Conservation (phyloP, 148 eudicot species). For the Tetragonia tetragonoides region DNA sequence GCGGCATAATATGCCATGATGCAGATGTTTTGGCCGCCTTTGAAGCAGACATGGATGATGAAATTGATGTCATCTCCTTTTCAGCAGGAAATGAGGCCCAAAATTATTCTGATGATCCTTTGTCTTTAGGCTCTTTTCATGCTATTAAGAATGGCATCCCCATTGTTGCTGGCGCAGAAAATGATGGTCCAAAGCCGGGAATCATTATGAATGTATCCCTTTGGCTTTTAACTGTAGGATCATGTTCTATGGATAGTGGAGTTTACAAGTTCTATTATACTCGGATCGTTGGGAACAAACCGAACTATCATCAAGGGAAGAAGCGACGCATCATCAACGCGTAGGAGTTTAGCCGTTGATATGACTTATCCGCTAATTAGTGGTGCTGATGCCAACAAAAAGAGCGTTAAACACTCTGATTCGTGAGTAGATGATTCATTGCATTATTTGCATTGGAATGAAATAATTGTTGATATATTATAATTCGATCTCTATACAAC, state of each 20-base stretch:
- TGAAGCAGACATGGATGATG: slow-evolving; percentile 21
- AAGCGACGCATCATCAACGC: too few species aligned
- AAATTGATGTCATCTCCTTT: slow-evolving; percentile 11
- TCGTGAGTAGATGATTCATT: not conserved
- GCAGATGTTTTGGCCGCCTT: slow-evolving; percentile 19
- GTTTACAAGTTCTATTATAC: slow-evolving; percentile 3
- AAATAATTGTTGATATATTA: too few species aligned
- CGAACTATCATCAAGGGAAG: too few species aligned
- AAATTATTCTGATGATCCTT: not conserved
- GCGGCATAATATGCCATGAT: slow-evolving; percentile 8
- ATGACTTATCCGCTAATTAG: not conserved
- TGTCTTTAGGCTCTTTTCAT: slow-evolving; percentile 28
- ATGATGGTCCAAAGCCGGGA: slow-evolving; percentile 10
- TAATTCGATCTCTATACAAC: too few species aligned
- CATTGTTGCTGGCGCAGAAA: slow-evolving; percentile 25
- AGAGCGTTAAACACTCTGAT: not conserved
- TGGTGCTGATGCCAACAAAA: not conserved
- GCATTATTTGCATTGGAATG: too few species aligned
- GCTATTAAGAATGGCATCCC: slow-evolving; percentile 14
- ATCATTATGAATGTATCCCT: slow-evolving; percentile 21
- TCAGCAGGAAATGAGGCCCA: slow-evolving; percentile 1
- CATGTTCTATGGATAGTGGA: slow-evolving; percentile 24
- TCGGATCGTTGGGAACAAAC: slow-evolving; percentile 6
- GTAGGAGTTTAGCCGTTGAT: not conserved
- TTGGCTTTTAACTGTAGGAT: slow-evolving; percentile 29